phyloP scores from a whole-genome alignment of 495 filamentous ascomycete species.

The Venustampulla echinocandica region DNA sequence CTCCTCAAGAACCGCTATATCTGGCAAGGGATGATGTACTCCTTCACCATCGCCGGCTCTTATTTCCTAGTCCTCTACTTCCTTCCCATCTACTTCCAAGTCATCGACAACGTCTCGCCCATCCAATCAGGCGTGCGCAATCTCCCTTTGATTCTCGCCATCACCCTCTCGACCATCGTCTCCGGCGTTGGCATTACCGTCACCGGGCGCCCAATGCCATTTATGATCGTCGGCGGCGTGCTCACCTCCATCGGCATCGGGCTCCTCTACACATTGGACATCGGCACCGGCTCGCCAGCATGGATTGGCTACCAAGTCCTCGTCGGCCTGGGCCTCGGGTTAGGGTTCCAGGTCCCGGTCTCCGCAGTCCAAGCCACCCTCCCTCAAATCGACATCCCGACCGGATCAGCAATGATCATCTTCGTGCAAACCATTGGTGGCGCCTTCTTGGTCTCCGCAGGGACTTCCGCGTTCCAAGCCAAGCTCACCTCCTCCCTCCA shows the following conservation, averaged over 20 bases:
- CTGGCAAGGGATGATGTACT: conserved; percentile 39
- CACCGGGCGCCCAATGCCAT: conserved; percentile 53
- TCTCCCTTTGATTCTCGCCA: conserved; percentile 38
- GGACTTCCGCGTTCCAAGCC: neutral
- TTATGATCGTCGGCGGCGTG: conserved; percentile 10
- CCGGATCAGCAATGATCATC: neutral
- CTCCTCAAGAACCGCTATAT: conserved; percentile 57
- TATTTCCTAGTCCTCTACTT: conserved; percentile 31
- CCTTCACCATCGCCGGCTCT: conserved; percentile 25
- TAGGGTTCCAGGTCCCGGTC: conserved; percentile 18
- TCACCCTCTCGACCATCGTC: neutral
- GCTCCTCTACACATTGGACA: conserved; percentile 27
- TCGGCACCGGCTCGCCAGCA: conserved; percentile 1
- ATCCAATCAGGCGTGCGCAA: conserved; percentile 40
- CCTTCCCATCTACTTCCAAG: conserved; percentile 61
- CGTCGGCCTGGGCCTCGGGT: conserved; percentile 9
- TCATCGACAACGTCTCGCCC: conserved; percentile 39
- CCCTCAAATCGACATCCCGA: neutral
- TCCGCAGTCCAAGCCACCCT: conserved; percentile 18
- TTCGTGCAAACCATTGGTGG: neutral
- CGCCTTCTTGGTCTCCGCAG: neutral
- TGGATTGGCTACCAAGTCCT: conserved; percentile 22
- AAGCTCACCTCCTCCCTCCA: neutral
- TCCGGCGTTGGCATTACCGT: conserved; percentile 36
- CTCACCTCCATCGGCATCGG: conserved; percentile 23